A percentile compares a stretch with the other conserved stretches of the same genome.
Conservation (phyloP, 2,329 filamentous ascomycete species). For the Aphanocladium album region DNA sequence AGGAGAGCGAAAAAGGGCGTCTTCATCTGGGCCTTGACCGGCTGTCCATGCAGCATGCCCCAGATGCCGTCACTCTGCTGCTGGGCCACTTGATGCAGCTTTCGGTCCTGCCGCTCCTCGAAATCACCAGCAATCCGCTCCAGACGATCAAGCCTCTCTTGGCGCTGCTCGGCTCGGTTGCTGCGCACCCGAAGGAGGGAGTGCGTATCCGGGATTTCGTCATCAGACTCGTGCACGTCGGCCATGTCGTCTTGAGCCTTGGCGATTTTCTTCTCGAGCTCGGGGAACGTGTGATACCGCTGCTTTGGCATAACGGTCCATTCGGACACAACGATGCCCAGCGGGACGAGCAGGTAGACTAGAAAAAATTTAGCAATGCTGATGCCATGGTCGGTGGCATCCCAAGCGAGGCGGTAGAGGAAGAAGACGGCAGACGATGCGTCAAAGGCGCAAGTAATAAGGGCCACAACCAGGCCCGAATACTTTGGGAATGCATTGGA, state of each 20-base stretch:
- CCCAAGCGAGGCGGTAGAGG: slow-evolving; percentile 65
- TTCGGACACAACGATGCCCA: slow-evolving; percentile 32
- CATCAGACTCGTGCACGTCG: slow-evolving; percentile 49
- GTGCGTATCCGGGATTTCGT: slow-evolving; percentile 42
- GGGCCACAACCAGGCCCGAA: slow-evolving; percentile 73
- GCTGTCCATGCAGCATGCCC: slow-evolving; percentile 64
- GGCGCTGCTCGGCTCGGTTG: slow-evolving; percentile 45
- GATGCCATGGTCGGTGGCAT: slow-evolving; percentile 42
- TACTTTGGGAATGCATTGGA: slow-evolving; percentile 76
- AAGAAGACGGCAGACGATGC: slow-evolving; percentile 75
- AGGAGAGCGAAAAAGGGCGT: slow-evolving; percentile 71
- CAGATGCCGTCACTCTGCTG: slow-evolving; percentile 60
- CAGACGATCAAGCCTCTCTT: slow-evolving; percentile 56
- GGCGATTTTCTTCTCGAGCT: slow-evolving; percentile 37
- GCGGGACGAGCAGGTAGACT: slow-evolving; percentile 31
- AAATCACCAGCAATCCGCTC: slow-evolving; percentile 56
- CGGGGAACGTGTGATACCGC: slow-evolving; percentile 34
- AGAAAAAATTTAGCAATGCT: slow-evolving; percentile 37
- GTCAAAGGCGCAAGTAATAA: slow-evolving; percentile 79
- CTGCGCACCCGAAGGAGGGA: slow-evolving; percentile 39
- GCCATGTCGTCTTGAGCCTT: slow-evolving; percentile 30
- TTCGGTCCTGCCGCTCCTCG: slow-evolving; percentile 51
- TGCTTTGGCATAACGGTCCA: slow-evolving; percentile 34
- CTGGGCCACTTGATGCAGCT: slow-evolving; percentile 46
- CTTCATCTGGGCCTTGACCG: slow-evolving; percentile 58